phyloP scores from a whole-genome alignment of 2,329 filamentous ascomycete species.

The Phymatotrichopsis omnivora region DNA sequence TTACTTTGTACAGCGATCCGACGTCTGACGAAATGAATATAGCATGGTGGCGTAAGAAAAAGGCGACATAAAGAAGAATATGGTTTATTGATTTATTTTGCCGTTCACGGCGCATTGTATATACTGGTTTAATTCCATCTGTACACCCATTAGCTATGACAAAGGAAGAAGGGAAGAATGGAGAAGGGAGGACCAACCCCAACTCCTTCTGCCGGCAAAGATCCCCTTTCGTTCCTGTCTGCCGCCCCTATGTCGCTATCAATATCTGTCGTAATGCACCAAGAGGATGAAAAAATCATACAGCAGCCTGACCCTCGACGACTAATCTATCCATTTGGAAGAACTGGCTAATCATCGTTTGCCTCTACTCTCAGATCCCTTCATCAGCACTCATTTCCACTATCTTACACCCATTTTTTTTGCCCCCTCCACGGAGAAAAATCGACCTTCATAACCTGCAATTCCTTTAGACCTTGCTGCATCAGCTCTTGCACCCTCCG shows the following conservation, averaged over 20 bases:
- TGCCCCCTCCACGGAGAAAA: background rate
- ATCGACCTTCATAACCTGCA: conserved; percentile 60
- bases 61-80: too few species aligned
- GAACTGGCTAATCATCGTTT: conserved; percentile 91
- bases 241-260: conserved; percentile 41
- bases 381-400: conserved; percentile 17
- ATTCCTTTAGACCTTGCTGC: conserved; percentile 70
- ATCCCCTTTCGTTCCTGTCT: conserved; percentile 59
- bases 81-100: too few species aligned
- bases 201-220: conserved; percentile 69
- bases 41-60: too few species aligned
- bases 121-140: too few species aligned
- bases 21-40: too few species aligned
- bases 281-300: conserved; percentile 38
- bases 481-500: conserved; percentile 76
- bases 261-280: conserved; percentile 8
- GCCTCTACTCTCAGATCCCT: conserved; percentile 51
- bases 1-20: too few species aligned
- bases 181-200: conserved; percentile 37
- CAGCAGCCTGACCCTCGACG: conserved; percentile 75
- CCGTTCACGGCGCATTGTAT: too few species aligned
- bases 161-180: too few species aligned
- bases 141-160: too few species aligned
- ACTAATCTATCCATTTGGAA: conserved; percentile 87
- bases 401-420: background rate